Conservation (phyloP, 345 rosid genomes). For the Bruguiera gymnorhiza region DNA sequence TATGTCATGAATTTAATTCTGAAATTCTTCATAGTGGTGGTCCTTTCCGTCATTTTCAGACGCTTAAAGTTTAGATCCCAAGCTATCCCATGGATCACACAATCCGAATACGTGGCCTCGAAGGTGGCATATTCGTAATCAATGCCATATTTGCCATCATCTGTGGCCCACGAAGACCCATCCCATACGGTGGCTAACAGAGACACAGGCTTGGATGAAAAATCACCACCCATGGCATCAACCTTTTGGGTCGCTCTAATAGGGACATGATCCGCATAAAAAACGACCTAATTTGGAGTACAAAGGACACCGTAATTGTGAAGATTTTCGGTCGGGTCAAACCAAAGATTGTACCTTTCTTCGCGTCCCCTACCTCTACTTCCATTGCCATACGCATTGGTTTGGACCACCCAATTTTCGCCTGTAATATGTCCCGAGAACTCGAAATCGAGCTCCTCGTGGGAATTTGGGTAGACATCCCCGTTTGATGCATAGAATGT, state of each 20-base stretch:
- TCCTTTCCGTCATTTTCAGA: background rate
- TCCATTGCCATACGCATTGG: slow-evolving; percentile 28
- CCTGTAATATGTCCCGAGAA: slow-evolving; percentile 16
- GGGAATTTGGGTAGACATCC: background rate
- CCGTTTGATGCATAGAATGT: slow-evolving; percentile 24
- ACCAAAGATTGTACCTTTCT: slow-evolving; percentile 21
- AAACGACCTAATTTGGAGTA: background rate
- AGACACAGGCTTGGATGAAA: slow-evolving; percentile 24
- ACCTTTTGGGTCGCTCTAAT: slow-evolving; percentile 6
- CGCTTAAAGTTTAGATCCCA: background rate
- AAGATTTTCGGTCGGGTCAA: slow-evolving; percentile 17
- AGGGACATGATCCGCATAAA: slow-evolving; percentile 16
- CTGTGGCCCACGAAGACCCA: slow-evolving; percentile 24
- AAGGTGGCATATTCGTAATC: slow-evolving; percentile 20
- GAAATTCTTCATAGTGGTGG: slow-evolving; percentile 11
- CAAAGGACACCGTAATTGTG: slow-evolving; percentile 14
- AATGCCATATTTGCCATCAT: slow-evolving; percentile 11
- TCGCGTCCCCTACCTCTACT: slow-evolving; percentile 10
- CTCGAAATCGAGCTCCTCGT: slow-evolving; percentile 24
- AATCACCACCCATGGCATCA: slow-evolving; percentile 19
- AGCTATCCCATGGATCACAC: slow-evolving; percentile 15
- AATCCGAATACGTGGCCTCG: slow-evolving; percentile 1
- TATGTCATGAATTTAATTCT: background rate
- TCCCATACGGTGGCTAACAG: slow-evolving; percentile 27
- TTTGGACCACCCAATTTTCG: slow-evolving; percentile 18